These are phyloP conservation scores for Circinella umbellata DNA, from an alignment of 371 early-diverging fungal genomes.

Conservation along the genomic window DNA sequence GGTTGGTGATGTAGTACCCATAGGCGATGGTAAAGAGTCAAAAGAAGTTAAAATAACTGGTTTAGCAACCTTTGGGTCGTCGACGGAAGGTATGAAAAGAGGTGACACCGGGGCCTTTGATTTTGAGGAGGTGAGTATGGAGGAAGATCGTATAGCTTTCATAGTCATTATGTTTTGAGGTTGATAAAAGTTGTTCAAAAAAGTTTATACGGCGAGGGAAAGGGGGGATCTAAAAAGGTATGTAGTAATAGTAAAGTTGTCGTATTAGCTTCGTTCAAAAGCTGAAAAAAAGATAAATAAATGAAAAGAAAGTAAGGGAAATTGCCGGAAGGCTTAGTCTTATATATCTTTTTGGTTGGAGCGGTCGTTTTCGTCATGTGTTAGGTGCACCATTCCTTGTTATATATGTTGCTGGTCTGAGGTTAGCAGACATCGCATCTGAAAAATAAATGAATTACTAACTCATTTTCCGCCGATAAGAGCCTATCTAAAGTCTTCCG, in stretches of 20 bases:
- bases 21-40: conserved; percentile 8
- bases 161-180: neutral
- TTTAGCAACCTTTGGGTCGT: neutral
- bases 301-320: conserved; percentile 15
- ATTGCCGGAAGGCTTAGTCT: conserved; percentile 8
- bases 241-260: neutral
- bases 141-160: neutral
- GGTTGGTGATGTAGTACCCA: neutral
- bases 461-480: conserved; percentile 24
- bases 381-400: conserved; percentile 24
- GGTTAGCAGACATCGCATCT: conserved; percentile 29
- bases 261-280: neutral
- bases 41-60: conserved; percentile 6
- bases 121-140: neutral
- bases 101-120: neutral
- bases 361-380: conserved; percentile 23
- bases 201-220: neutral
- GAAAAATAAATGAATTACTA: conserved; percentile 17
- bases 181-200: neutral
- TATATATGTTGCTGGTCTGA: conserved; percentile 34
- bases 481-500: conserved; percentile 2
- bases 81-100: neutral
- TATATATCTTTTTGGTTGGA: conserved; percentile 23
- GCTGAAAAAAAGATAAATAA: neutral
- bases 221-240: neutral